phyloP scores from a whole-genome alignment of 352 stramenopile species.

The Phytophthora pinifolia region DNA sequence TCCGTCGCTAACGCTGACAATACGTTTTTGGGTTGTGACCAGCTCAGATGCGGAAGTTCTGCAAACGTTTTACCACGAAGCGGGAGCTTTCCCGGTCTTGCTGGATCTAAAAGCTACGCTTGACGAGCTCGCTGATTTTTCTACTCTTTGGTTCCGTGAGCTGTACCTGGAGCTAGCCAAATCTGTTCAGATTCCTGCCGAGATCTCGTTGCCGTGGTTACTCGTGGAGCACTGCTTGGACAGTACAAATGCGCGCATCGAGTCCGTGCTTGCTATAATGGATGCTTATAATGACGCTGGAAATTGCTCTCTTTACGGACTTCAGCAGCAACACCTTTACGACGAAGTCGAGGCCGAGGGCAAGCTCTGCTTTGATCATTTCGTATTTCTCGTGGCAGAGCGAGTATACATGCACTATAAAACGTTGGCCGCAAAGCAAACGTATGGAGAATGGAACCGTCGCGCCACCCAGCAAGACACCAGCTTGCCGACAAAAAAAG shows the following conservation, averaged over 20 bases:
- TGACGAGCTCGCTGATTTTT: slow-evolving; percentile 57
- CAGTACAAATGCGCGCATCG: slow-evolving; percentile 12
- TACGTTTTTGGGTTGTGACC: slow-evolving; percentile 9
- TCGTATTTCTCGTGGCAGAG: slow-evolving; percentile 67
- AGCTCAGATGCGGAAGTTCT: slow-evolving; percentile 70
- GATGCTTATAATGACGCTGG: slow-evolving; percentile 89
- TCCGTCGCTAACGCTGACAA: slow-evolving; percentile 1
- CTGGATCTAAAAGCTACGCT: slow-evolving; percentile 57
- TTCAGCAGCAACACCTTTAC: slow-evolving; percentile 72
- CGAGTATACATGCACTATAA: slow-evolving; percentile 70
- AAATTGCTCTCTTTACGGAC: slow-evolving; percentile 40
- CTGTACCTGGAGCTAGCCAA: slow-evolving; percentile 73
- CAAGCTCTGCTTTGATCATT: slow-evolving; percentile 78
- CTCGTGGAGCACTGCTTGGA: slow-evolving; percentile 63
- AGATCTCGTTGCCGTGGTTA: slow-evolving; percentile 83
- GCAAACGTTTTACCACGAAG: slow-evolving; percentile 51
- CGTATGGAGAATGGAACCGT: slow-evolving; percentile 6
- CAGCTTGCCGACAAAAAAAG: slow-evolving; percentile 1
- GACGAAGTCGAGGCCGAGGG: slow-evolving; percentile 86
- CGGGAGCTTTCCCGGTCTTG: slow-evolving; percentile 49
- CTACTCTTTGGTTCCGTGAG: slow-evolving; percentile 80
- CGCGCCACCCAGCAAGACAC: neutral
- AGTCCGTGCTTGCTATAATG: slow-evolving; percentile 58
- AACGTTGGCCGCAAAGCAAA: slow-evolving; percentile 22
- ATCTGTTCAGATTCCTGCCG: slow-evolving; percentile 78